Base-by-base conservation (phyloP, 2,329 filamentous ascomycete species). In the Dactylellina sp. region DNA sequence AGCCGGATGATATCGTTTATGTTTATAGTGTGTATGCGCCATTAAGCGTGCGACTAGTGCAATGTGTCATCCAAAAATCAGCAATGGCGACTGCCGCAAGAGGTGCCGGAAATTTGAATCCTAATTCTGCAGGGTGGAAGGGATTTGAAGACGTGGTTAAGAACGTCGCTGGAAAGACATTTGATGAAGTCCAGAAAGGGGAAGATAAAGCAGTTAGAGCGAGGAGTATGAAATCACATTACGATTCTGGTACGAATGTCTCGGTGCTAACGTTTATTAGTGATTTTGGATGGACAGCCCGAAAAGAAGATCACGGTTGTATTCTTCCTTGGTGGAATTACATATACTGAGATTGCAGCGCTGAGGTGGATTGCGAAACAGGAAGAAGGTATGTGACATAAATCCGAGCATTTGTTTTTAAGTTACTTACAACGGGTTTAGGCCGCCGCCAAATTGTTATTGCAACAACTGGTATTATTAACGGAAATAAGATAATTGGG, bases 1-100 rank as follows among this genome's bases (percentile, higher is more conserved):
- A 96, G 50, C 95, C 95, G 1, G 91, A 95, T 78, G 95, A 99
- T 78, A 89, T 98, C 75, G 91, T 93, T n/a, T 99, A 99, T 79
- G 93, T 97, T 9, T 99, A 98, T 82, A 96, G 92, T 76, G 96
- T 95, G 59, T 99, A 98, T 80, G 95, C 96, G 2, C 96, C 95
- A 0, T 86, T 99, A 11, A 96, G 92, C 47, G 87, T 98, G 61
- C 89, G 95, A 14, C 86, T 99, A 2, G 90, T 99, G 4, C 96
- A 99, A 81, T 95, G 92, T 80, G 87, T 98, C 55, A 83, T 99
- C 52, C 93, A 98, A 81, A 99, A 99, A 81, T 88, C 92, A 65
- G 91, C 93, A 77, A 84, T 99, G 28, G 84, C 89, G 65, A 88
- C 87, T 2, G 86, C 93, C 9, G 89, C 87, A 59, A 89, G 87